Evolutionary conservation across 2,329 filamentous ascomycete species (phyloP).

Genomic region (Trichoderma koningiopsis): DNA sequence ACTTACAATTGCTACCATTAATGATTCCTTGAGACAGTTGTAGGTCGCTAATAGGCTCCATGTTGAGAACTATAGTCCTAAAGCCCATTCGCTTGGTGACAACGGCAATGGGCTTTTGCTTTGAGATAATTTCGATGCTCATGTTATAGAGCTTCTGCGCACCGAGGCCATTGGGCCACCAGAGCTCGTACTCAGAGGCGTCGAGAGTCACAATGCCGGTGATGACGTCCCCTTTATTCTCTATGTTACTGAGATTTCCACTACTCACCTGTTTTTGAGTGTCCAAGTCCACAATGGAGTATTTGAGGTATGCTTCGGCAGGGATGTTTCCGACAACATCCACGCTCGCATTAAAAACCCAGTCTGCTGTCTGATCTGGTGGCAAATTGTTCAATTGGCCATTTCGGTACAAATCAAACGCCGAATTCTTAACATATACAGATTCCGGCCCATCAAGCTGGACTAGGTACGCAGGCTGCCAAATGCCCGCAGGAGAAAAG

Average conservation of each 20-base stretch:
- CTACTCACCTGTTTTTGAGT: not conserved
- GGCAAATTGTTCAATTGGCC: conserved; percentile 12
- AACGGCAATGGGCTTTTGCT: not conserved
- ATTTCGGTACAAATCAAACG: conserved; percentile 4
- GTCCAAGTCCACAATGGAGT: not conserved
- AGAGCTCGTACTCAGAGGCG: conserved; percentile 6
- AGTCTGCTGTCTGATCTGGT: conserved; percentile 6
- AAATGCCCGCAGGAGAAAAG: conserved; percentile 7
- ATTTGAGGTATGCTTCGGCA: not conserved
- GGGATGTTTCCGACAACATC: conserved; percentile 4
- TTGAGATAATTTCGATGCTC: not conserved
- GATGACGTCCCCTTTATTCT: not conserved
- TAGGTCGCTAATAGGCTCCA: conserved; percentile 6
- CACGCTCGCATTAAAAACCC: conserved; percentile 9
- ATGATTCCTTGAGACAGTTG: conserved; percentile 7
- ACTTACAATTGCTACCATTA: conserved; percentile 13
- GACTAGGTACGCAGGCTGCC: conserved; percentile 11
- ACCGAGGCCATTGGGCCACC: conserved; percentile 13
- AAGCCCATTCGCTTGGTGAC: conserved; percentile 13
- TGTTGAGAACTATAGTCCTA: conserved; percentile 7
- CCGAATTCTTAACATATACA: conserved; percentile 12
- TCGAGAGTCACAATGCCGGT: conserved; percentile 1
- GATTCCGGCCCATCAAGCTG: not conserved
- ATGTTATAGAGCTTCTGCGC: conserved; percentile 7
- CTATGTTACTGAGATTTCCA: not conserved